Evolutionary conservation across 2,329 filamentous ascomycete genomes (phyloP), one percentile per base, ranked within the genome.

Genomic region (Ascochyta fabae): DNA sequence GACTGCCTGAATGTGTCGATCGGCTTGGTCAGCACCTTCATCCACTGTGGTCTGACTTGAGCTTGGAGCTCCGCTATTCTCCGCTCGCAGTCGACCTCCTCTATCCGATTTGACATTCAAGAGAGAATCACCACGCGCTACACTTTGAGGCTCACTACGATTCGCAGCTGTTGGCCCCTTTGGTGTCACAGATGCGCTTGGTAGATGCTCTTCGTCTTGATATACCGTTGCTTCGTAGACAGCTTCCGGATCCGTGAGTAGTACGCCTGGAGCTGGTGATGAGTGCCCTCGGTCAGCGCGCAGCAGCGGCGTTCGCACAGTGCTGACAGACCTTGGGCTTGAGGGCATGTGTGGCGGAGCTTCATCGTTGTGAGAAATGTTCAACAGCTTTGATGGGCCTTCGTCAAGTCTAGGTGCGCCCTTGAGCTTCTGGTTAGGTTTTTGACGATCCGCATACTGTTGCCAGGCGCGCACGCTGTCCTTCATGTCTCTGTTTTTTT

Each of bases 41-140:
- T 73, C 71, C 44, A 75, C 74, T 5, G 79, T 81, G 3, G 76
- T 80, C 59, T 81, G 79, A 51, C 78, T 80, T 1, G 79, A 81
- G 13, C 66, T 56, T 26, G 71, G 54, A 3, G n/a, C 48, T 45
- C 36, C 48, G 9, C 27, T 39, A 15, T 24, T 9, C 12, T 48
- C 47, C 15, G 33, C 15, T 16, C 26, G 41, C 15, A 22, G 15
- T 33, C 10, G 36, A 10, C 35, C 26, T 33, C 24, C 19, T 22
- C n/a, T 34, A 13, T 49, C n/a, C 23, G 31, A 29, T 22, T 16
- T 24, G 13, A 36, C 10, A 15, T 31, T 41, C 13, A 26, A 23
- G 5, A 22, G 23, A 48, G 35, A 9, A 15, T 36, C n/a, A 16
- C 22, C n/a, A 16, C 34, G 6, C 13, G 36, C 9, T 15, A 23